Evolutionary conservation across 306 rosid genomes (phyloP), one percentile per base, ranked within the genome.

Genomic region (Canavalia gladiata): DNA sequence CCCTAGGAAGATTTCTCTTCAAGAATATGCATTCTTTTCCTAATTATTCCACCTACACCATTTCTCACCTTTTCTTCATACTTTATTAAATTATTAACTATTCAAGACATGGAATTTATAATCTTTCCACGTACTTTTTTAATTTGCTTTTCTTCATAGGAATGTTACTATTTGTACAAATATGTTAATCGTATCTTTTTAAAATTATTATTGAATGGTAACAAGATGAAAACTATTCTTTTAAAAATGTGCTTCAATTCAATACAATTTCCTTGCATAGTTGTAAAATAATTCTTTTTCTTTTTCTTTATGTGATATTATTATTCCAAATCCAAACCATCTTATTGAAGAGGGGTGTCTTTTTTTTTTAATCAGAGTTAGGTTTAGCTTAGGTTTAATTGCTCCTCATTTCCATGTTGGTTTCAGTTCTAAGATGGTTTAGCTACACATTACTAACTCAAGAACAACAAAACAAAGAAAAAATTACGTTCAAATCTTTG

Each of bases 1-100:
- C 86, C 88, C 89, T 77, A 89, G 60, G 83, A 84, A 86, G 87
- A 91, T 91, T 88, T 85, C 66, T 84, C 72, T 65, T 56, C 79
- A 49, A 75, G 52, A 73, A 68, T 67, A 81, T 70, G 81, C 73
- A 55, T 51, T 82, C 78, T 10, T 41, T 68, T 76, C 43, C 68
- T 71, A 81, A 85, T 83, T 52, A 82, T 85, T 75, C 80, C 74
- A 4, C 1, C 7, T 11, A 65, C 58, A 51, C 12, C 2, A 37
- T 65, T 70, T 78, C 57, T 58, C 13, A 13, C 78, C 56, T 83
- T 70, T 62, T 69, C 64, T 83, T 58, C 30, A n/a, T 69, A 35
- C 29, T 41, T 33, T 41, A 66, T 55, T 55, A 4, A 6, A 18
- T 55, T 25, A 55, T 2, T 2, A 55, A 8, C 8, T 25, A 55